Evolutionary conservation across 2,329 filamentous ascomycete genomes (phyloP), one percentile per base, ranked within the genome.

Genomic region (Xylariaceae sp.): DNA sequence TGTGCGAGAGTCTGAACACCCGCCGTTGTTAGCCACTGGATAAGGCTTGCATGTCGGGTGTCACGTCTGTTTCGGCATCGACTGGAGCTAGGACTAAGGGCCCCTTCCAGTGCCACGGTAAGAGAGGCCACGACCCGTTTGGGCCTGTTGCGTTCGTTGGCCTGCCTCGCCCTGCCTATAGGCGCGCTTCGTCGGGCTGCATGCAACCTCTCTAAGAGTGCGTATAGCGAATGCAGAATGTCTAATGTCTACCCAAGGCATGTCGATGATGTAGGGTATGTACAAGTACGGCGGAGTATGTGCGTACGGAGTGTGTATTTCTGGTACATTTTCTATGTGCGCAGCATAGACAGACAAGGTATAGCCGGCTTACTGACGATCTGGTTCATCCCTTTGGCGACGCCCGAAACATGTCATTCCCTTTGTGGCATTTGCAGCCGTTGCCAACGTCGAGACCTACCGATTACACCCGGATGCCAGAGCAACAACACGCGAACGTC

Each of bases 391-490:
- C 51, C 11, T 45, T 52, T 39, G 9, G 34, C 47, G 50, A 48
- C 44, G 53, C 35, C 60, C 56, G 59, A 65, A 61, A 65, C 63
- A 64, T 42, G 53, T 35, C 63, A 63, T 63, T 58, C 58, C 61
- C 55, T 35, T 59, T 58, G 44, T 57, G 51, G 56, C 53, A 58
- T 56, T 58, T 37, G 37, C 50, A 17, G 48, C 23, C 44, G 34
- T 54, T 42, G 17, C 47, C 18, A 42, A 39, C 53, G 53, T 54
- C 58, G 58, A 61, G 63, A 64, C 62, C 56, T 61, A 58, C 58
- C 45, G 23, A 30, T 62, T 54, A 60, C 51, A 56, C 13, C 17
- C 17, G 17, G 17, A 18, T 18, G 42, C 11, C 42, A 15, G 42
- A 45, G 13, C 6, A 11, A 13, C 42, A n/a, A 30, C 23, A 30